Evolutionary conservation across 1,284 basidiomycete species (phyloP), one percentile per base, ranked within the genome.

Genomic region (Mycosarcoma mackinlayi): DNA sequence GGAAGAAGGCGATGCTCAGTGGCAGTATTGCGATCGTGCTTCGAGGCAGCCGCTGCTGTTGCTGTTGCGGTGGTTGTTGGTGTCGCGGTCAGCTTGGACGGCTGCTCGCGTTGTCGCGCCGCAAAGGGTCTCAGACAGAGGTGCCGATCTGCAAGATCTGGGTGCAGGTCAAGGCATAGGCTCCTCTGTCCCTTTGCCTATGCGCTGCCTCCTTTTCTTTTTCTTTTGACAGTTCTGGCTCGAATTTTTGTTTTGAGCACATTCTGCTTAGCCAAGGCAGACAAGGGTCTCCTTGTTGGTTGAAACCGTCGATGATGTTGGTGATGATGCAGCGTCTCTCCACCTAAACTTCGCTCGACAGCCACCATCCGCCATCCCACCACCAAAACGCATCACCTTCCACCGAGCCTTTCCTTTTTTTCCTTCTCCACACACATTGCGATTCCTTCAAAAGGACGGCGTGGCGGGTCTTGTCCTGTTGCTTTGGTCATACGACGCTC

Each of bases 161-260:
- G n/a, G n/a, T n/a, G n/a, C n/a, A n/a, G n/a, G n/a, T n/a, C n/a
- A n/a, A n/a, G n/a, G n/a, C n/a, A n/a, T n/a, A n/a, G n/a, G n/a
- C n/a, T n/a, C n/a, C n/a, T n/a, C n/a, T n/a, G n/a, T n/a, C n/a
- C n/a, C n/a, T n/a, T n/a, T n/a, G n/a, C n/a, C n/a, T n/a, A n/a
- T n/a, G n/a, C n/a, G n/a, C n/a, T n/a, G n/a, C n/a, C n/a, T n/a
- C n/a, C n/a, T n/a, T n/a, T n/a, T n/a, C n/a, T n/a, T n/a, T n/a
- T n/a, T n/a, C n/a, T n/a, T n/a, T n/a, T n/a, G n/a, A n/a, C 18
- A 59, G 59, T 51, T 25, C 63, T 65, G 62, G 52, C 42, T 54
- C 27, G 18, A 23, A 16, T 35, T 34, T 8, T 28, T 21, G 24
- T 42, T 41, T 50, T 31, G 19, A 24, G 14, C 30, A 18, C 27